Evolutionary conservation across 345 rosid species (phyloP).

Genomic region (Populus alba): DNA sequence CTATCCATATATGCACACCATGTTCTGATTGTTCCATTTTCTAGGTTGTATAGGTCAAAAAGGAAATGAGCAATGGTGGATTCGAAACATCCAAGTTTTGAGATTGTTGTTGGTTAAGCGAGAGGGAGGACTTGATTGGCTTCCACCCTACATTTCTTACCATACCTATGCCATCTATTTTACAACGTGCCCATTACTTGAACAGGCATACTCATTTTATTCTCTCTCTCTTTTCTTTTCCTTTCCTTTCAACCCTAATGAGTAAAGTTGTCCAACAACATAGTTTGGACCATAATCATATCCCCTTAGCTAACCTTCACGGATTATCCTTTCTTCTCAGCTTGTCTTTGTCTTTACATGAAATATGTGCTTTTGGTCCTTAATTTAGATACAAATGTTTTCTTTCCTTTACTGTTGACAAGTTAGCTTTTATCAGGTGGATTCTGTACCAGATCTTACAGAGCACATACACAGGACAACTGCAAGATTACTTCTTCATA

Average conservation of each 20-base stretch:
- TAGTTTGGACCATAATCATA: background rate
- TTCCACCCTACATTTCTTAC: background rate
- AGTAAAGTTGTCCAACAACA: background rate
- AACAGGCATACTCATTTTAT: background rate
- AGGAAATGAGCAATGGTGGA: background rate
- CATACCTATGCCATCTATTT: too few species aligned
- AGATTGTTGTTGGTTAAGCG: background rate
- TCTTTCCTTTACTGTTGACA: background rate
- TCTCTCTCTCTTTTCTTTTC: too few species aligned
- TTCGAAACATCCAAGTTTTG: background rate
- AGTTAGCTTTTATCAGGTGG: slow-evolving; percentile 60
- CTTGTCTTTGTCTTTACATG: too few species aligned
- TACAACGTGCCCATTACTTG: background rate
- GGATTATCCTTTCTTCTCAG: background rate
- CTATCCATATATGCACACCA: background rate
- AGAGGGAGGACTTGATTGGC: background rate
- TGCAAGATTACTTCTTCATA: slow-evolving; percentile 82
- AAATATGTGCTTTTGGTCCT: background rate
- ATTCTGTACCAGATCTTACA: slow-evolving; percentile 70
- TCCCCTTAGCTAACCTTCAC: background rate
- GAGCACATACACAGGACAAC: slow-evolving; percentile 84
- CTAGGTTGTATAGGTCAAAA: background rate
- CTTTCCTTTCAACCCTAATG: background rate
- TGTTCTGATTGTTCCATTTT: background rate
- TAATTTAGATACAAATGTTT: background rate